A percentile compares a stretch with the other conserved stretches of the same genome.
These are phyloP conservation scores for Yamadazyma nakazawae DNA, from an alignment of 805 yeast species.

Conservation along the genomic window DNA sequence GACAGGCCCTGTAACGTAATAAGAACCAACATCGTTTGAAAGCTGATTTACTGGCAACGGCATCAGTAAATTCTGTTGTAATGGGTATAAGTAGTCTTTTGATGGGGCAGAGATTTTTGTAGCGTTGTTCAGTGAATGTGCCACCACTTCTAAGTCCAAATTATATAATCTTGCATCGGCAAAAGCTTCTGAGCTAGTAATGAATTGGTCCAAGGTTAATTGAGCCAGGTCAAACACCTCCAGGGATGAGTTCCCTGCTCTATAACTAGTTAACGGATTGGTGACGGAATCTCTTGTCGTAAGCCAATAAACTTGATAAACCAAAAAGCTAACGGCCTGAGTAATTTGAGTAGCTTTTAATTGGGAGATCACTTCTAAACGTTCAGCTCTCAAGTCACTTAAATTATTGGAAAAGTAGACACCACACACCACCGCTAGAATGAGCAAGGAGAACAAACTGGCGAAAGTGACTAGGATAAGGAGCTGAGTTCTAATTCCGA, in stretches of 20 bases:
- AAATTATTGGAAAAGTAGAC: slow-evolving; percentile 67
- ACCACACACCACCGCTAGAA: slow-evolving; percentile 71
- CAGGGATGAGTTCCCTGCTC: slow-evolving; percentile 68
- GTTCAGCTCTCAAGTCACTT: slow-evolving; percentile 60
- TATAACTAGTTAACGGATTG: slow-evolving; percentile 54
- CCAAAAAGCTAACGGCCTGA: slow-evolving; percentile 60
- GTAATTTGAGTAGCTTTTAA: slow-evolving; percentile 75
- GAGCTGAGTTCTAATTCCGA: slow-evolving; percentile 75
- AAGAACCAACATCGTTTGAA: slow-evolving; percentile 16
- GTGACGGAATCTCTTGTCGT: slow-evolving; percentile 60
- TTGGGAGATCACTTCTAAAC: slow-evolving; percentile 74
- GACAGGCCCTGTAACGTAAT: slow-evolving; percentile 64
- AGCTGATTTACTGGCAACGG: slow-evolving; percentile 45
- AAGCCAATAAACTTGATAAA: slow-evolving; percentile 67
- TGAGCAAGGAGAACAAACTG: slow-evolving; percentile 64
- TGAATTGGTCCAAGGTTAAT: slow-evolving; percentile 51
- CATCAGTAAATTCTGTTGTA: slow-evolving; percentile 42
- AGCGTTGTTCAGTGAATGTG: slow-evolving; percentile 26
- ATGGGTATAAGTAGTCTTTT: slow-evolving; percentile 45
- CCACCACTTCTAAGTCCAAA: slow-evolving; percentile 48
- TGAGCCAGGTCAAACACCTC: slow-evolving; percentile 43
- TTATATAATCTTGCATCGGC: slow-evolving; percentile 69
- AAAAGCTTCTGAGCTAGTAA: slow-evolving; percentile 61
- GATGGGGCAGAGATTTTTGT: slow-evolving; percentile 25
- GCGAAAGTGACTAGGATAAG: slow-evolving; percentile 67